Base-by-base conservation (phyloP, 768 basidiomycete genomes). In the Boletellus sp. region DNA sequence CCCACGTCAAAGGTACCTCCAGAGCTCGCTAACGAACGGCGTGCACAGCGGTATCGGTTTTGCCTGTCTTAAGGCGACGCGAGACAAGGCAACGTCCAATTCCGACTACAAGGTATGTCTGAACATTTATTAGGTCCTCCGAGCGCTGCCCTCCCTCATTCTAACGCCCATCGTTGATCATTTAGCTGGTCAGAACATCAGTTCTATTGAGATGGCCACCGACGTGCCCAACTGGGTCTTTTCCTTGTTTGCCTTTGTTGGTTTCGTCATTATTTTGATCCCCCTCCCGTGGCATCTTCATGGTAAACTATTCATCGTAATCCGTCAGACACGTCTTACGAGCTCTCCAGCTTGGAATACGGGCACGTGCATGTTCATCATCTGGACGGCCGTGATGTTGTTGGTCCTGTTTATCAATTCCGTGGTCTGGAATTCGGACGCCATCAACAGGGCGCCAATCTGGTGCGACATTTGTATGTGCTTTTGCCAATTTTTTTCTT, bases 401-500 rank as follows among this genome's bases (percentile, higher is more conserved):
- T 51, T 83, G 7, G 65, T 68, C n/a, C 54, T 59, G 16, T 75
- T 78, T 47, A n/a, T n/a, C n/a, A n/a, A n/a, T n/a, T n/a, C n/a
- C n/a, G n/a, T n/a, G n/a, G n/a, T n/a, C n/a, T n/a, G 83, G 83
- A 64, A 64, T 40, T 71, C 72, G 17, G 74, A 71, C 52, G 54
- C 63, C 6, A 46, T 60, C 8, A 67, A 78, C 51, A 44, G 23
- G 16, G 69, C 74, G 0, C 80, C 79, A 0, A 66, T 81, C 2
- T 86, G 81, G 80, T 86, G 84, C 54, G 85, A 86, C 48, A 84
- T 87, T 15, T 67, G 85, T 86, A 36, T 38, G 69, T 60, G 16
- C 41, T 24, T 7, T 12, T 20, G 5, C 10, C 7, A 8, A 4
- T 15, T 11, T 11, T 0, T 7, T 36, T 31, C 15, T 11, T 15